Evolutionary conservation across 139 green algal species (phyloP).

Genomic region (Closterium sp.): DNA sequence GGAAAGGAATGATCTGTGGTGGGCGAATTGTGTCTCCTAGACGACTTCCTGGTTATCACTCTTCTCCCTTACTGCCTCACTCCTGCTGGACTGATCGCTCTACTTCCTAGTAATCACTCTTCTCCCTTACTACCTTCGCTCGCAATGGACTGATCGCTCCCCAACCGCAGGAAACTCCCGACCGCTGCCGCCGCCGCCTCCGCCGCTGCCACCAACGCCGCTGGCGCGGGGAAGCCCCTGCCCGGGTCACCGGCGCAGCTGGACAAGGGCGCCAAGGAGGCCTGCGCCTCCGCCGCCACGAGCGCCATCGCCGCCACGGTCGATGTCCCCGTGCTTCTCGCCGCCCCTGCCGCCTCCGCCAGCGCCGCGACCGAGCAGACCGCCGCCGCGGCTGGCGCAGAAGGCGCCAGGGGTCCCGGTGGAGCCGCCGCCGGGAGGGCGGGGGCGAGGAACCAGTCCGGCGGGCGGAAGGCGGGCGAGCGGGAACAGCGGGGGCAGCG

Average conservation of each 20-base stretch:
- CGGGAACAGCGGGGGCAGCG: background rate
- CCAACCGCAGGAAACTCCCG: background rate
- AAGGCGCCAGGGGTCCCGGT: background rate
- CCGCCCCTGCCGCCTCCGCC: background rate
- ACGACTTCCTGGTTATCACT: too few relatives aligned
- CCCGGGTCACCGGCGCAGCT: background rate
- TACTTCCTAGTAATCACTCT: too few relatives aligned
- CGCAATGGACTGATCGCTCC: background rate
- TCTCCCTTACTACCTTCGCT: background rate
- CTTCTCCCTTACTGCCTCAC: too few relatives aligned
- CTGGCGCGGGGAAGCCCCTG: too few relatives aligned
- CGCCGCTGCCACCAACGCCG: background rate
- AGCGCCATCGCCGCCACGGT: background rate
- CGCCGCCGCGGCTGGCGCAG: too few relatives aligned
- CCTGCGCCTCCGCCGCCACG: background rate
- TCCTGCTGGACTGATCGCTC: too few relatives aligned
- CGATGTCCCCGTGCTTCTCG: background rate
- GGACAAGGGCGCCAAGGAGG: background rate
- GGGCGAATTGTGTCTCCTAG: too few relatives aligned
- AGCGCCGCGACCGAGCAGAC: background rate
- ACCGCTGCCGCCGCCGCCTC: background rate
- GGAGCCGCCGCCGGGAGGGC: background rate
- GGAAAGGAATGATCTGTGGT: too few relatives aligned
- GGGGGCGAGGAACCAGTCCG: background rate
- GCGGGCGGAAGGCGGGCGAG: background rate